A percentile compares a stretch with the other conserved stretches of the same genome.
Conservation (phyloP, 2,329 filamentous ascomycete species). For the Phyllosticta citribraziliensis region DNA sequence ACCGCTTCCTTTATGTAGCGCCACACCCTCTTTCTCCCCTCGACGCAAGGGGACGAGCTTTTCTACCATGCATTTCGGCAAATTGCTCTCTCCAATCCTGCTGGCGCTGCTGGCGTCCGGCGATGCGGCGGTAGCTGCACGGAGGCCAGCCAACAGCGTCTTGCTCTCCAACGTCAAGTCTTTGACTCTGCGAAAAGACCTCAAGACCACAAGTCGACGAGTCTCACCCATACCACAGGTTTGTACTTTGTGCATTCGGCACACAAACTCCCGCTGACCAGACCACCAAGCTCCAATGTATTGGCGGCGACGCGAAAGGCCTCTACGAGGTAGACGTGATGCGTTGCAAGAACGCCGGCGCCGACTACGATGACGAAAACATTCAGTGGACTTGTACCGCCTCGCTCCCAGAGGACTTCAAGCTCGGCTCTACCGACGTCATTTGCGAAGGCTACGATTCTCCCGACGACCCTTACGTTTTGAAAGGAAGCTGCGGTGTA, state of each 20-base stretch:
- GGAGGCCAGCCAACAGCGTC: slow-evolving; percentile 38
- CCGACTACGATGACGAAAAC: slow-evolving; percentile 66
- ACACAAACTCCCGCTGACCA: slow-evolving; percentile 6
- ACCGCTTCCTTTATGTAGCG: slow-evolving; percentile 6
- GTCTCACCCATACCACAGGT: slow-evolving; percentile 58
- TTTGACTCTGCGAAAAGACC: slow-evolving; percentile 63
- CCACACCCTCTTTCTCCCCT: neutral
- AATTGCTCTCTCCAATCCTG: slow-evolving; percentile 23
- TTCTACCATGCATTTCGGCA: slow-evolving; percentile 22
- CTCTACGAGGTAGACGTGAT: slow-evolving; percentile 70
- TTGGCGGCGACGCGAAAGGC: slow-evolving; percentile 49
- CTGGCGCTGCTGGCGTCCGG: slow-evolving; percentile 19
- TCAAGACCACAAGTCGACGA: slow-evolving; percentile 65
- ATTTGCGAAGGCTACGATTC: slow-evolving; percentile 80
- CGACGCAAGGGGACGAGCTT: neutral
- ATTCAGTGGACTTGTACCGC: slow-evolving; percentile 87
- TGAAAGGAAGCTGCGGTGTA: slow-evolving; percentile 86
- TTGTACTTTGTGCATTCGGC: neutral
- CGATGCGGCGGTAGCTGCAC: slow-evolving; percentile 20
- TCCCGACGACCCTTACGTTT: slow-evolving; percentile 70
- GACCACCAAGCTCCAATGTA: slow-evolving; percentile 55
- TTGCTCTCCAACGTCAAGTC: slow-evolving; percentile 60
- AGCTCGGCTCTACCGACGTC: slow-evolving; percentile 79
- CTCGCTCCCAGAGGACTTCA: slow-evolving; percentile 51
- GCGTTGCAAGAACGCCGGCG: slow-evolving; percentile 81